phyloP scores from a whole-genome alignment of 2,329 filamentous ascomycete species.

The Aspergillus phoenicis region DNA sequence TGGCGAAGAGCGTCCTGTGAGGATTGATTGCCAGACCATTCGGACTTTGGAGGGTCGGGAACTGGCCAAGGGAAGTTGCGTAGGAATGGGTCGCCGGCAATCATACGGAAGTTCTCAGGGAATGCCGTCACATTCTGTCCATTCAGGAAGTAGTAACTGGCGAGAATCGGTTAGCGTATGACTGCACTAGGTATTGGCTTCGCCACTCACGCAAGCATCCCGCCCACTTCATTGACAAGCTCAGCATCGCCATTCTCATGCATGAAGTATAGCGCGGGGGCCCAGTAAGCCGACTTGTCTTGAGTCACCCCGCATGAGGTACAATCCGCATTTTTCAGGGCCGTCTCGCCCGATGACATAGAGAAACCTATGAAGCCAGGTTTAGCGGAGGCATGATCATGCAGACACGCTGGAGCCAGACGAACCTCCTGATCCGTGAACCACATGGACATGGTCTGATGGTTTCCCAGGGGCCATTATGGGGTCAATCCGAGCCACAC shows the following conservation, averaged over 20 bases:
- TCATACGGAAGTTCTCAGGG: slow-evolving; percentile 76
- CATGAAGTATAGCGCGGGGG: slow-evolving; percentile 76
- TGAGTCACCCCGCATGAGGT: slow-evolving; percentile 78
- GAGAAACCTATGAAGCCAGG: slow-evolving; percentile 61
- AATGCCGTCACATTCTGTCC: slow-evolving; percentile 69
- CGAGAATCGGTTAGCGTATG: background rate
- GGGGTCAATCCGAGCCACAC: slow-evolving; percentile 74
- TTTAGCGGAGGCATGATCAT: slow-evolving; percentile 15
- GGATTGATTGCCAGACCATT: slow-evolving; percentile 66
- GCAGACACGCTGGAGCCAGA: slow-evolving; percentile 21
- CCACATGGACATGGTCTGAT: slow-evolving; percentile 70
- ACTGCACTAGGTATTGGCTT: background rate
- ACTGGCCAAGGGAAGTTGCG: slow-evolving; percentile 72
- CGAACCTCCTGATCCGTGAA: slow-evolving; percentile 77
- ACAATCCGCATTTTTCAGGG: slow-evolving; percentile 66
- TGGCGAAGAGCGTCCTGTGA: slow-evolving; percentile 73
- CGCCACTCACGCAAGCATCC: slow-evolving; percentile 76
- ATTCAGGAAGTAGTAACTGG: slow-evolving; percentile 82
- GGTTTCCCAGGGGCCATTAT: slow-evolving; percentile 64
- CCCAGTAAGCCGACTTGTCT: slow-evolving; percentile 90
- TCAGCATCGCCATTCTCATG: slow-evolving; percentile 68
- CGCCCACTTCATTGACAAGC: slow-evolving; percentile 73
- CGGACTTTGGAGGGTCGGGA: slow-evolving; percentile 68
- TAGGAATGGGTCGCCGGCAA: slow-evolving; percentile 70
- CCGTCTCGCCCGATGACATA: slow-evolving; percentile 57